Base-by-base conservation (phyloP, 1,284 basidiomycete genomes). In the Dichomitus squalens region DNA sequence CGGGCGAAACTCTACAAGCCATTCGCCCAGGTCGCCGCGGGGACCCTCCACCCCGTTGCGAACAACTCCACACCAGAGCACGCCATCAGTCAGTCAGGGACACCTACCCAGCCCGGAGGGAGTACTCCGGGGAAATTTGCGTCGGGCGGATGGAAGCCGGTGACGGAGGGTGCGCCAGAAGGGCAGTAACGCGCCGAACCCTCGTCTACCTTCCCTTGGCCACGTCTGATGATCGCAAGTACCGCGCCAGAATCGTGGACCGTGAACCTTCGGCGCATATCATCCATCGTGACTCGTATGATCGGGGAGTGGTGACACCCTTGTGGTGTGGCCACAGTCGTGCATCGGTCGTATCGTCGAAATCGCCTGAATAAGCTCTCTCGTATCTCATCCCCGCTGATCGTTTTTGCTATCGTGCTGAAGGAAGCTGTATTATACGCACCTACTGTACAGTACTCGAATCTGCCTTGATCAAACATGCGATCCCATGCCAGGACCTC, bases 1-100 rank as follows among this genome's bases (percentile, higher is more conserved):
- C 55, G 67, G 47, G 63, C 64, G 35, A 61, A 60, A 55, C 51
- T 71, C 36, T 72, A 71, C 58, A 57, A 56, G 21, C 63, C 68
- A 12, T 66, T 69, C 47, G 53, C 57, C 25, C 59, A 62, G 43
- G 60, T 63, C 49, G 58, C 59, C 18, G 63, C 61, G 46, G 34
- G 35, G 33, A 49, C 48, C 23, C 57, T 23, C 33, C 56, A 49
- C 40, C 43, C 54, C 41, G 36, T 40, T 53, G 39, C 39, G 43
- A 59, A 44, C 43, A 44, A 53, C 25, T 38, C 55, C 4, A 59
- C 52, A 4, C 61, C 58, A 11, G 59, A 58, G 38, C 50, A 53
- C 20, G 57, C 52, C 40, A 46, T 54, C 36, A 57, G 54, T 36
- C 57, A 61, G 18, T 57, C 52, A 23, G 61, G 63, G n/a, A 60